Evolutionary conservation across 2,329 filamentous ascomycete species (phyloP), one percentile per base, ranked within the genome.

Genomic region (Pochonia chlamydosporia): DNA sequence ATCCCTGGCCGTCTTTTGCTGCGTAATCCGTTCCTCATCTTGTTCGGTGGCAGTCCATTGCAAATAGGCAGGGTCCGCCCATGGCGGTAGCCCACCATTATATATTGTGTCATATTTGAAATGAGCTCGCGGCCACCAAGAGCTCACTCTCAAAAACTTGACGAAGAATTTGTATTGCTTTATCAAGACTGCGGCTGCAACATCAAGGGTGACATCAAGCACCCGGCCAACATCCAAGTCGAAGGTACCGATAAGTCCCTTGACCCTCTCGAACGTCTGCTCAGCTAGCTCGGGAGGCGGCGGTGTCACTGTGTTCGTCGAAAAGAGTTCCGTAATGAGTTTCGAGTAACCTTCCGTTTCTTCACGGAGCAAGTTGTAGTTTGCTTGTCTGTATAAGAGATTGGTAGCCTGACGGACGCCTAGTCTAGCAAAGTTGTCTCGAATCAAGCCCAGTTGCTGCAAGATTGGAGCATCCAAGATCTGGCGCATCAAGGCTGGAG

Each of bases 341-440:
- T 99, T 99, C 0, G 93, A 91, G 63, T 96, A 99, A 35, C 95
- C 93, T 68, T 99, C 93, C 0, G 89, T 89, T 67, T 99, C 93
- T 69, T 99, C 93, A 39, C 93, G 84, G 18, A 99, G 73, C 7
- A 99, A 72, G 59, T 99, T 99, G 73, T 96, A 97, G 65, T 96
- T 97, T 13, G 92, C 89, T 67, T 97, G 93, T 50, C 91, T 85
- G 65, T 99, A 99, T 1, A 99, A 78, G 4, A 93, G 75, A 58
- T 96, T 95, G 7, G 93, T 99, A 42, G 91, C 87, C 60, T 95
- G 90, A 47, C 92, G 84, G 54, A 96, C 90, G 14, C 86, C 85
- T 62, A 93, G 82, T 55, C 85, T 85, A 48, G 79, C 75, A 64
- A 97, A 99, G 5, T 85, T 92, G n/a, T 85, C 82, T 43, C 90